Percentiles rank a stretch among this genome's conserved stretches.
Conservation (phyloP, 345 rosid species). For the Populus ilicifolia region DNA sequence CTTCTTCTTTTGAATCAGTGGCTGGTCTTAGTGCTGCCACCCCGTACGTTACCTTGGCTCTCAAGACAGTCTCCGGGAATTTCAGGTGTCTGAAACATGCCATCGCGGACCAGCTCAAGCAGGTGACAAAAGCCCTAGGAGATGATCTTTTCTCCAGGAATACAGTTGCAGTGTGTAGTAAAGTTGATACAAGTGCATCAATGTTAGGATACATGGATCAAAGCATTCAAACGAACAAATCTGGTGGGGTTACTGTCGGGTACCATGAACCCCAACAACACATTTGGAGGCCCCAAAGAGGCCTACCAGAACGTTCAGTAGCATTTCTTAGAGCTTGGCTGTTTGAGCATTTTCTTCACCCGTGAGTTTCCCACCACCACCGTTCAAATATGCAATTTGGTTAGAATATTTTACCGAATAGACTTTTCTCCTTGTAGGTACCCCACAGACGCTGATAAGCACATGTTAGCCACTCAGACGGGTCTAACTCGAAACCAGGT, state of each 20-base stretch:
- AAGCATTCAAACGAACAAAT: slow-evolving; percentile 30
- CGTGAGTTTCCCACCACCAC: slow-evolving; percentile 35
- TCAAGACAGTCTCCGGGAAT: slow-evolving; percentile 41
- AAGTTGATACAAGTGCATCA: background rate
- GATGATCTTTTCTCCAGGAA: slow-evolving; percentile 30
- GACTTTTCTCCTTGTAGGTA: slow-evolving; percentile 37
- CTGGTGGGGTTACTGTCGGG: slow-evolving; percentile 32
- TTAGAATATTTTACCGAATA: background rate
- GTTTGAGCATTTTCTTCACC: slow-evolving; percentile 74
- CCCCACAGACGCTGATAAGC: slow-evolving; percentile 62
- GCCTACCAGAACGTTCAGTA: slow-evolving; percentile 62
- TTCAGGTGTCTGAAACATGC: slow-evolving; percentile 44
- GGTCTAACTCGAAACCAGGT: slow-evolving; percentile 66
- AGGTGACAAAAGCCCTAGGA: slow-evolving; percentile 29
- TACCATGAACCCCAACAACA: slow-evolving; percentile 52
- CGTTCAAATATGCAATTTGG: background rate
- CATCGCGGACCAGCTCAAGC: slow-evolving; percentile 44
- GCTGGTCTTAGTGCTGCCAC: slow-evolving; percentile 56
- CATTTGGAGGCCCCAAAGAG: slow-evolving; percentile 64
- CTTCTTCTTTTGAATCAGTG: slow-evolving; percentile 64
- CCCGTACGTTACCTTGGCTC: slow-evolving; percentile 50
- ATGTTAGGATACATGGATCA: slow-evolving; percentile 29
- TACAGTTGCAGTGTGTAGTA: slow-evolving; percentile 23
- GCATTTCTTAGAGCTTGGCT: slow-evolving; percentile 64
- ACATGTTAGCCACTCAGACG: slow-evolving; percentile 56